A percentile compares a stretch with the other conserved stretches of the same genome.
Evolutionary conservation across 1,284 basidiomycete genomes (phyloP).

Genomic region (Ceratobasidium theobromae): DNA sequence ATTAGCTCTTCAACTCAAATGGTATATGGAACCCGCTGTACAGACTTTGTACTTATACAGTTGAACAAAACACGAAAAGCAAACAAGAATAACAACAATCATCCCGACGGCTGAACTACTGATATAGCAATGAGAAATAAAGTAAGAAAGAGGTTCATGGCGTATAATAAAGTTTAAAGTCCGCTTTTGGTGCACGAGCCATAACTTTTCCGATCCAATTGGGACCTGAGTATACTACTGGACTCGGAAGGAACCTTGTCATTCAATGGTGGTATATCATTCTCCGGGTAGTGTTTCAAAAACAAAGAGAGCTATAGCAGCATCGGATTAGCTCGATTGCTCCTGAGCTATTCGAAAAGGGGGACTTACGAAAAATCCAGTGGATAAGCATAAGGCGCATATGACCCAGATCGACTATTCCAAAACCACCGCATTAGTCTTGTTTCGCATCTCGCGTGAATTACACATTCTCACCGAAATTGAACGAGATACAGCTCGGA

Average conservation of each 20-base stretch:
- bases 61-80: background rate
- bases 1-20: background rate
- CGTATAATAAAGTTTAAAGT: slow-evolving; percentile 29
- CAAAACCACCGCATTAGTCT: slow-evolving; percentile 33
- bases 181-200: slow-evolving; percentile 14
- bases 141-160: slow-evolving; percentile 11
- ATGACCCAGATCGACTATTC: slow-evolving; percentile 61
- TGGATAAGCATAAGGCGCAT: slow-evolving; percentile 54
- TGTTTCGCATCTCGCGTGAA: background rate
- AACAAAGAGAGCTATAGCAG: slow-evolving; percentile 31
- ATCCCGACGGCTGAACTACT: too few relatives aligned
- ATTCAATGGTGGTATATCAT: slow-evolving; percentile 16
- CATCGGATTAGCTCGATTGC: slow-evolving; percentile 14
- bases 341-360: background rate
- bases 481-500: slow-evolving; percentile 34
- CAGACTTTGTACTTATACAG: background rate
- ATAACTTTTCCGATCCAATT: slow-evolving; percentile 17
- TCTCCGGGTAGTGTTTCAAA: slow-evolving; percentile 23
- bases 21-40: background rate
- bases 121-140: slow-evolving; percentile 25
- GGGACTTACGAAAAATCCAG: slow-evolving; percentile 33
- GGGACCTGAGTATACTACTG: slow-evolving; percentile 1
- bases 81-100: too few relatives aligned
- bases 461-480: slow-evolving; percentile 35
- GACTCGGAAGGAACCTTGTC: slow-evolving; percentile 1